phyloP scores from a whole-genome alignment of 1,284 basidiomycete species.

The Xerocomus minutiporus region DNA sequence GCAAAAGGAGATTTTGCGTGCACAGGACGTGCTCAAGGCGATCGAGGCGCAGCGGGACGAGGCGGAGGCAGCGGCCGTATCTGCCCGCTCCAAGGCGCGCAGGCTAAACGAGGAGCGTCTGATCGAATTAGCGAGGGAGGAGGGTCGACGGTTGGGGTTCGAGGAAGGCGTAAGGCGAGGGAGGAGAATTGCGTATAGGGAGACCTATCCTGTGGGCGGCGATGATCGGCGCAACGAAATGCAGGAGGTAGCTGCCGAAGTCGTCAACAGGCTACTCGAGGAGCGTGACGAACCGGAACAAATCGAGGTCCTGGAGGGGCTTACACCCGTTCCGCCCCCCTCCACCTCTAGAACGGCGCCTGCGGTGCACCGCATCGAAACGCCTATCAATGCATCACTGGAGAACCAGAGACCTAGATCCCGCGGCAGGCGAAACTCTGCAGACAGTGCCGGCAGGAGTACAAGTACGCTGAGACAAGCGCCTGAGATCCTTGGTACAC shows the following conservation, averaged over 20 bases:
- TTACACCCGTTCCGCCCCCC: conserved; percentile 21
- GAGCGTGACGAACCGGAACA: conserved; percentile 21
- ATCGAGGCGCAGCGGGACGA: conserved; percentile 47
- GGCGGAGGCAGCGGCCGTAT: conserved; percentile 45
- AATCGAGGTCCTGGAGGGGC: conserved; percentile 16
- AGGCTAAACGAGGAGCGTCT: conserved; percentile 45
- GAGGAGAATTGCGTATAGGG: conserved; percentile 34
- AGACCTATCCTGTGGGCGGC: conserved; percentile 16
- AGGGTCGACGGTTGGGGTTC: conserved; percentile 51
- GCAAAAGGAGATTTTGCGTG: conserved; percentile 53
- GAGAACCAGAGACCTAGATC: conserved; percentile 18
- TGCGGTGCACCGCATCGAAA: conserved; percentile 24
- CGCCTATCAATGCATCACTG: conserved; percentile 18
- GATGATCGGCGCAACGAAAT: conserved; percentile 17
- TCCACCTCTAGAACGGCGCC: conserved; percentile 16
- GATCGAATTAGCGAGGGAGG: conserved; percentile 47
- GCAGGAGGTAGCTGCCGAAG: conserved; percentile 19
- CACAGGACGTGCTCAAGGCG: conserved; percentile 40
- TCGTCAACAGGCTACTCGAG: conserved; percentile 29
- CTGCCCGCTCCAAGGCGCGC: conserved; percentile 44
- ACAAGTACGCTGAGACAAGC: conserved; percentile 11
- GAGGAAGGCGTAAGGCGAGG: conserved; percentile 51
- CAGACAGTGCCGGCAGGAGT: conserved; percentile 13
- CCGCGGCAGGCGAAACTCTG: conserved; percentile 18
- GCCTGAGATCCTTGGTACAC: conserved; percentile 7